Conservation (phyloP, 1,284 basidiomycete genomes). For the Pseudozyma hubeiensis region DNA sequence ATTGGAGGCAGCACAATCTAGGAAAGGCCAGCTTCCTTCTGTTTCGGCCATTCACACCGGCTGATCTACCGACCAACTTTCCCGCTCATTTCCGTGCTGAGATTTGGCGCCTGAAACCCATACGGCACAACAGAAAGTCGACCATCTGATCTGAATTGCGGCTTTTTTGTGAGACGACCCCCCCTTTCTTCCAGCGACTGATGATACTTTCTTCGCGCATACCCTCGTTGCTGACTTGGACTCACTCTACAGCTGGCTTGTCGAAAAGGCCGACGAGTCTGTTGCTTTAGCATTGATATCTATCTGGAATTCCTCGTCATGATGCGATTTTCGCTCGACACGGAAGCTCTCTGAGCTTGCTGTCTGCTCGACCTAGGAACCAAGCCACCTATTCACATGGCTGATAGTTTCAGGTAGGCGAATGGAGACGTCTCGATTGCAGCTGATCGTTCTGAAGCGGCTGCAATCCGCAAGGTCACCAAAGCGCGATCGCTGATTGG, state of each 20-base stretch:
- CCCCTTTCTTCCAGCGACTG: neutral
- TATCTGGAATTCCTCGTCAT: neutral
- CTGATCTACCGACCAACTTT: constrained; percentile 9
- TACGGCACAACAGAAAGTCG: constrained; percentile 5
- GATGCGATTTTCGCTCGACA: no score
- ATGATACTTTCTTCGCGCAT: neutral
- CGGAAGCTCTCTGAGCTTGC: no score
- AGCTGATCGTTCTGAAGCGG: neutral
- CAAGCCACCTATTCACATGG: no score
- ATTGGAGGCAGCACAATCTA: neutral
- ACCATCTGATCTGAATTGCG: no score
- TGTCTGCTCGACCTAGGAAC: no score
- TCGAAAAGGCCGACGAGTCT: no score
- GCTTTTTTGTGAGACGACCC: no score
- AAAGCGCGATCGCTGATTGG: constrained; percentile 31
- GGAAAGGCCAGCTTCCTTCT: neutral
- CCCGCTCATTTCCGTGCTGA: constrained; percentile 5
- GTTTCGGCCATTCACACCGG: neutral
- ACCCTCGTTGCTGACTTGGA: neutral
- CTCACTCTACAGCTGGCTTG: no score
- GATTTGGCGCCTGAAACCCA: neutral
- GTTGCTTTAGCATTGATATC: neutral
- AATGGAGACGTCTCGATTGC: no score
- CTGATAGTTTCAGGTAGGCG: no score
- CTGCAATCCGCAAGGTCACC: neutral